Base-by-base conservation (phyloP, 306 rosid species). In the Chamaecrista fasciculata region DNA sequence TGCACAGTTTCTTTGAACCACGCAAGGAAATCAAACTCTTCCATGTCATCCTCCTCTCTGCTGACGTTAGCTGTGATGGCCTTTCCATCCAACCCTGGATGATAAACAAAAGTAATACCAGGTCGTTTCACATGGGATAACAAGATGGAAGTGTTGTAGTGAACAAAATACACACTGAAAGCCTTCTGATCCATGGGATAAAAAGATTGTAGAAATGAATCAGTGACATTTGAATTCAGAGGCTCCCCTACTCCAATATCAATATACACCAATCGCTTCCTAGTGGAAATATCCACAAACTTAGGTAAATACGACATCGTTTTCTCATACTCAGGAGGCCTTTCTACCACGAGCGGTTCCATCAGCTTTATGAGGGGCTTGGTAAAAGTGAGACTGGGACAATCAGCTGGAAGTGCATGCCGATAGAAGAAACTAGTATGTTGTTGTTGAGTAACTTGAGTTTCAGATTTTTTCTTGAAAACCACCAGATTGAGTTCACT, bases 1-100 rank as follows among this genome's bases (percentile, higher is more conserved):
- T 75, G 70, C 73, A 88, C 90, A 1, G 97, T 91, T 75, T 94
- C 99, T 76, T 85, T 94, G 73, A 94, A 94, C 99, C 99, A 94
- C 5, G 81, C 83, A 31, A 79, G 83, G 62, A 94, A 91, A 76
- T 94, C 83, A 47, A 94, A 94, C 65, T 81, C 91, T 11, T 89
- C 95, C 44, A 83, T 86, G 5, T 96, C 49, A 82, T 76, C 86
- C 20, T 43, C 86, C 12, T 80, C 85, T 0, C 28, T 18, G 1
- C 3, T 44, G 14, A 3, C 29, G 25, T 56, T 56, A 42, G 59
- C 40, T 1, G 56, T 25, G 5, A 46, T 36, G 2, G 4, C 64
- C 69, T 80, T 72, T 67, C 88, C 97, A 20, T 91, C 88, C 71
- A 94, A 82, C 6, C 92, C 97, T 8, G 99, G 99, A 62, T 90